Evolutionary conservation across 345 rosid species (phyloP).

Genomic region (Corchorus capsularis): DNA sequence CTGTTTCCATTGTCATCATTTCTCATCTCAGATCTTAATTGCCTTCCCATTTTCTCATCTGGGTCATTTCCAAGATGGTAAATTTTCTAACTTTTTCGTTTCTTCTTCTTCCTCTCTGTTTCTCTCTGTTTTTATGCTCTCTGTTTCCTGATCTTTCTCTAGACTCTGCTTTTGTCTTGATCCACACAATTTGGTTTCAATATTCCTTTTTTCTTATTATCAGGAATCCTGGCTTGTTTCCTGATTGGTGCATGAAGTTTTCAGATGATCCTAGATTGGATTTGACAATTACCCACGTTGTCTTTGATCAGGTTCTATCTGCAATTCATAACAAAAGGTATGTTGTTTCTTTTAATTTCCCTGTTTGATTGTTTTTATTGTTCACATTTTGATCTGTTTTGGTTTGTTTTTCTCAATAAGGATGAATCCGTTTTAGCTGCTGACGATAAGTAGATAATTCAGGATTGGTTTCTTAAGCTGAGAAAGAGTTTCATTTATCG

Average conservation of each 20-base stretch:
- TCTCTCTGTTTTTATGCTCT: conserved; percentile 13
- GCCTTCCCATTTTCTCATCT: conserved; percentile 53
- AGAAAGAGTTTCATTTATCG: neutral
- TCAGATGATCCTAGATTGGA: conserved; percentile 67
- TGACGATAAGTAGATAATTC: conserved; percentile 15
- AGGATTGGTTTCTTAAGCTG: conserved; percentile 2
- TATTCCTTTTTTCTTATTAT: conserved; percentile 24
- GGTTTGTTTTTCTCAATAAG: conserved; percentile 6
- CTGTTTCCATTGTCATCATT: conserved; percentile 56
- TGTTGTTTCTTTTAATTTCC: conserved; percentile 24
- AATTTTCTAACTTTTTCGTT: conserved; percentile 29
- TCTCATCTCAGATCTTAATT: conserved; percentile 76
- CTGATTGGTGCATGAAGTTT: conserved; percentile 42
- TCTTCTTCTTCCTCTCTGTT: neutral
- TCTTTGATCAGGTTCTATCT: conserved; percentile 63
- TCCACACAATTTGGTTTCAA: conserved; percentile 24
- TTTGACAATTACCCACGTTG: conserved; percentile 48
- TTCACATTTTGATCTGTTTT: conserved; percentile 38
- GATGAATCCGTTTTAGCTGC: conserved; percentile 8
- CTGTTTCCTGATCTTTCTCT: conserved; percentile 34
- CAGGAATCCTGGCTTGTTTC: conserved; percentile 37
- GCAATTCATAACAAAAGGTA: conserved; percentile 41
- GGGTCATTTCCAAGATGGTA: conserved; percentile 66
- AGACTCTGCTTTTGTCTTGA: conserved; percentile 29
- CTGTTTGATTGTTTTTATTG: conserved; percentile 27